These are phyloP conservation scores for Saccharomycopsis hybrid DNA, from an alignment of 1,139 yeast species.

Conservation along the genomic window DNA sequence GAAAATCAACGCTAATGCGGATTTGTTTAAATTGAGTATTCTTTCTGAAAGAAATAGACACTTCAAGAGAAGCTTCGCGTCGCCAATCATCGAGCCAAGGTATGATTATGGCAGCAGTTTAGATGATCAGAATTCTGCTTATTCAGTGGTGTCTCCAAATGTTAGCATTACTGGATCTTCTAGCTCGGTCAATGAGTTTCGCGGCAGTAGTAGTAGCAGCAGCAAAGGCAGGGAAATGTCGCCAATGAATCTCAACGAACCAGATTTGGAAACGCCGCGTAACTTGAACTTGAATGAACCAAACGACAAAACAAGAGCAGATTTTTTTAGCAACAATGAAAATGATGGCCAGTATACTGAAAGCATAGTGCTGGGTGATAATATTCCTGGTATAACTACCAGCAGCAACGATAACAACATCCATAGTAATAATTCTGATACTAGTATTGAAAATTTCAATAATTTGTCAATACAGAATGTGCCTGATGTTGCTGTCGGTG, in stretches of 20 bases:
- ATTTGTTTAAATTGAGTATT: conserved; percentile 23
- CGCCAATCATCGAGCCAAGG: conserved; percentile 16
- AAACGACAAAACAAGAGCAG: no score
- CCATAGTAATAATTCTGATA: no score
- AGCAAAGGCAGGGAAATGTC: conserved; percentile 5
- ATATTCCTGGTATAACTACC: no score
- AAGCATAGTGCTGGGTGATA: no score
- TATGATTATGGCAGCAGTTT: conserved; percentile 19
- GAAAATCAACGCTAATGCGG: conserved; percentile 45
- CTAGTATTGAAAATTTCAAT: no score
- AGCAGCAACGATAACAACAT: no score
- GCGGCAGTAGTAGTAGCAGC: neutral
- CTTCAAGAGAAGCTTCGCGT: conserved; percentile 15
- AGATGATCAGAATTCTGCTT: conserved; percentile 12
- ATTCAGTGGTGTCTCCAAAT: neutral
- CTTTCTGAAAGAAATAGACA: conserved; percentile 25
- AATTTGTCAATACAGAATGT: no score
- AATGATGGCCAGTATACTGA: no score
- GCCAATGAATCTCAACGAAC: conserved; percentile 5
- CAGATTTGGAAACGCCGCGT: no score
- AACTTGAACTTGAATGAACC: no score
- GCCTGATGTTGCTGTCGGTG: no score
- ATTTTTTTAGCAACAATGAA: no score
- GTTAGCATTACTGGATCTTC: neutral
- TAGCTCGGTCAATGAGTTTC: neutral